Conservation (phyloP, 139 green algal species). For the Closterium sp. region DNA sequence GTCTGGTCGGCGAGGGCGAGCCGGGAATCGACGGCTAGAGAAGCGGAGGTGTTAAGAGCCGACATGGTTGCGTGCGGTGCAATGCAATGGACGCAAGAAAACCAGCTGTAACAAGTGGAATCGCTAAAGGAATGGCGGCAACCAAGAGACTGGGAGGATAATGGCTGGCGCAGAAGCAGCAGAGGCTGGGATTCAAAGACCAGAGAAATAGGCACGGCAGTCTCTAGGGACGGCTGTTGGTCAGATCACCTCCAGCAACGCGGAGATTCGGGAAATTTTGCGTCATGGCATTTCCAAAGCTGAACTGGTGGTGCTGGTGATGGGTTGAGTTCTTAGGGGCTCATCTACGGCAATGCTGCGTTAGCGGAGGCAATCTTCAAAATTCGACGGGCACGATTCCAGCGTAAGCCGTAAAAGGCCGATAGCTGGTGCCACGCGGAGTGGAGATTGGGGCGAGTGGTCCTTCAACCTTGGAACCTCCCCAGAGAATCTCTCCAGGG, state of each 20-base stretch:
- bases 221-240: neutral
- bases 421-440: neutral
- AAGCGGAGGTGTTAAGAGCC: neutral
- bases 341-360: neutral
- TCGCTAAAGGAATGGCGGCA: too few species aligned
- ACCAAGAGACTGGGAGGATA: too few species aligned
- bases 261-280: neutral
- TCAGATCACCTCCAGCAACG: too few species aligned
- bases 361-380: neutral
- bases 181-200: too few species aligned
- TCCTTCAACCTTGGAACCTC: neutral
- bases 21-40: neutral
- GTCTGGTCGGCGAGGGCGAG: neutral
- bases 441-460: neutral
- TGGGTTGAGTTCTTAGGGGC: neutral
- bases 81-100: neutral
- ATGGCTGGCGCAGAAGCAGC: too few species aligned
- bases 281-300: neutral
- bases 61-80: neutral
- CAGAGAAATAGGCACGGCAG: neutral
- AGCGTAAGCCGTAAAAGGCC: neutral
- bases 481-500: neutral
- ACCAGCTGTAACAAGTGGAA: neutral
- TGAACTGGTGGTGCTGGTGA: neutral
- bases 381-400: neutral